Evolutionary conservation across 257 asterid genomes (phyloP).

Genomic region (Anisodus acutangulus): DNA sequence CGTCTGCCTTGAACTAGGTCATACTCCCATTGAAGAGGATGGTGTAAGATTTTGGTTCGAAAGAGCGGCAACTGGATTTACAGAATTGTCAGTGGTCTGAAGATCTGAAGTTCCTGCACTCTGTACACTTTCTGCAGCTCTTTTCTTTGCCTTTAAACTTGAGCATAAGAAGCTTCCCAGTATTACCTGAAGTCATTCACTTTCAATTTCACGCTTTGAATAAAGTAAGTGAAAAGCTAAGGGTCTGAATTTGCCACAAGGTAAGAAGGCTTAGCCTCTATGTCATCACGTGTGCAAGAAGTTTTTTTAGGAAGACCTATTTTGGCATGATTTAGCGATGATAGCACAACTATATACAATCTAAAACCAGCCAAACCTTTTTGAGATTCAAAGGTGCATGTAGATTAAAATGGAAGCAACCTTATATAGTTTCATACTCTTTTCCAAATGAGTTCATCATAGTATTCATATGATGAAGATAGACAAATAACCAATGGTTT

Average conservation of each 20-base stretch:
- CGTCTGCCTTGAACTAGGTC: constrained; percentile 56
- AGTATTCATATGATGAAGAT: not conserved
- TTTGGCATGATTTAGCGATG: constrained; percentile 13
- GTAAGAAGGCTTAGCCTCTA: constrained; percentile 7
- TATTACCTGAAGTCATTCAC: constrained; percentile 56
- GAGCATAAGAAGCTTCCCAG: constrained; percentile 63
- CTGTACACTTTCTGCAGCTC: constrained; percentile 46
- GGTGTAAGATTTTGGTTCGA: constrained; percentile 51
- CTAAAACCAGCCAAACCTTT: not conserved
- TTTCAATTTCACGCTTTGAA: not conserved
- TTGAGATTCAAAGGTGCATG: constrained; percentile 24
- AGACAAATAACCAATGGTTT: not conserved
- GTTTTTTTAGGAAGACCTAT: not conserved
- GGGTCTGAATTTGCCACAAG: constrained; percentile 17
- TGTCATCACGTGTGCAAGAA: not conserved
- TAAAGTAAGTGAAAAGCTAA: not conserved
- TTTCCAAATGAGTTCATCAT: not conserved
- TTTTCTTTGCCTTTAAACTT: constrained; percentile 57
- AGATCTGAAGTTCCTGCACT: constrained; percentile 48
- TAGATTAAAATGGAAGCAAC: constrained; percentile 3
- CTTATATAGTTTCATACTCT: not conserved
- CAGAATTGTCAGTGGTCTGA: constrained; percentile 40
- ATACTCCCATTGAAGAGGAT: constrained; percentile 54
- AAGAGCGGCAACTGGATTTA: constrained; percentile 46
- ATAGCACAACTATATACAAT: not conserved